Percentiles rank a stretch among this genome's conserved stretches.
These are phyloP conservation scores for Solanum ahanhuiri DNA, from an alignment of 257 asterid species.

Conservation along the genomic window DNA sequence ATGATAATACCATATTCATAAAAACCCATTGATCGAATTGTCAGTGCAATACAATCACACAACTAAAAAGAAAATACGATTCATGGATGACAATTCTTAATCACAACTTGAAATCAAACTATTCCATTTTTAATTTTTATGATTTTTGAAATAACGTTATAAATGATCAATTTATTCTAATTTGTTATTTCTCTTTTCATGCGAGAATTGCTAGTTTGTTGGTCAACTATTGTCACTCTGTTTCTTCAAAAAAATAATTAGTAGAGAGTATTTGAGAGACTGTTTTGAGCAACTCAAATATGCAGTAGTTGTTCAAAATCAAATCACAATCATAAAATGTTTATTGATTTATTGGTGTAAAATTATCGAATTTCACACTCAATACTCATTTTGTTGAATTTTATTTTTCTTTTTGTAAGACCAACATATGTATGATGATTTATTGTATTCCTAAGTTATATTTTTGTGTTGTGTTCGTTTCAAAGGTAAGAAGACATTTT, in stretches of 20 bases:
- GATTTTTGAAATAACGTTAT: neutral
- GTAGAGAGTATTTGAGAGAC: neutral
- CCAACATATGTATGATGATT: too few relatives aligned
- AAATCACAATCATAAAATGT: neutral
- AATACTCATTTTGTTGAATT: too few relatives aligned
- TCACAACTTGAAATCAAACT: neutral
- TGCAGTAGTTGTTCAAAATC: neutral
- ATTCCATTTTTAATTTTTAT: neutral
- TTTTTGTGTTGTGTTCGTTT: too few relatives aligned
- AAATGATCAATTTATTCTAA: neutral
- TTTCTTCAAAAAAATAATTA: neutral
- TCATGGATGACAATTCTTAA: neutral
- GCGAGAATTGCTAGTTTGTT: neutral
- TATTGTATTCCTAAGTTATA: too few relatives aligned
- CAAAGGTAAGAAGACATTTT: too few relatives aligned
- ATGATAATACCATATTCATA: neutral
- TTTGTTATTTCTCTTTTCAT: neutral
- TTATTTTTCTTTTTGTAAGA: too few relatives aligned
- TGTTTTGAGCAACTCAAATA: neutral
- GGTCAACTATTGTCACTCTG: neutral
- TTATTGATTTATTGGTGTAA: too few relatives aligned
- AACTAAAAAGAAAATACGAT: neutral
- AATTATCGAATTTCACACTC: too few relatives aligned
- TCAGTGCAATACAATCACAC: neutral
- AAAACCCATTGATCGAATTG: neutral